These are phyloP conservation scores for Chiua virens DNA, from an alignment of 768 basidiomycete genomes.

Conservation along the genomic window DNA sequence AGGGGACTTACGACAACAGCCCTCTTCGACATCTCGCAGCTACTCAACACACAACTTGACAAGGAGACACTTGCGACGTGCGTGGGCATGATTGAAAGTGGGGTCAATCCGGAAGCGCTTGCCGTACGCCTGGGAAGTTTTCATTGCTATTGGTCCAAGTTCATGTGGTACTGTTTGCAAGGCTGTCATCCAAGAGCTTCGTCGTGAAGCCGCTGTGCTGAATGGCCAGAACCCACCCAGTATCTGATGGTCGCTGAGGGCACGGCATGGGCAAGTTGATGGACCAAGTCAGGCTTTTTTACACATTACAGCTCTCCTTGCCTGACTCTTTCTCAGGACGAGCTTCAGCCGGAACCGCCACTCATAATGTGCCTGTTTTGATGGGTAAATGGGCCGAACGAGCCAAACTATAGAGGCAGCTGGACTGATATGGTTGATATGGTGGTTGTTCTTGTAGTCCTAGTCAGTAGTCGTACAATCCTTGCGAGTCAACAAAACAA, in stretches of 20 bases:
- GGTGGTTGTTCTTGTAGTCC: conserved; percentile 16
- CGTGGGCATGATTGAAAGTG: conserved; percentile 88
- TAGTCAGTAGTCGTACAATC: conserved; percentile 7
- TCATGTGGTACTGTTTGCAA: conserved; percentile 29
- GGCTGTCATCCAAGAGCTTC: conserved; percentile 85
- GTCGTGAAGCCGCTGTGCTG: conserved; percentile 59
- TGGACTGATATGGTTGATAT: conserved; percentile 20
- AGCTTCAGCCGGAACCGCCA: not conserved
- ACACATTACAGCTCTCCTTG: not conserved
- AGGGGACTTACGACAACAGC: conserved; percentile 44
- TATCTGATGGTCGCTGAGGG: conserved; percentile 27
- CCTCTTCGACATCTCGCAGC: conserved; percentile 83
- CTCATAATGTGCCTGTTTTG: conserved; percentile 12
- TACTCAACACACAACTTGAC: conserved; percentile 85
- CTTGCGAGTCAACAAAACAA: not conserved
- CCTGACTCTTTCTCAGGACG: conserved; percentile 1
- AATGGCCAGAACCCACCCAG: conserved; percentile 23
- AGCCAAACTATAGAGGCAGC: conserved; percentile 4
- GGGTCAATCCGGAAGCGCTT: conserved; percentile 89
- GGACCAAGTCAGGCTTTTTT: not conserved
- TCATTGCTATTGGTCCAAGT: not conserved
- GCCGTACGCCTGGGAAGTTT: conserved; percentile 55
- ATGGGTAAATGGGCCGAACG: not conserved
- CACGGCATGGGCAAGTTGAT: no score
- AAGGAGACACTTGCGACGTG: conserved; percentile 92